Evolutionary conservation across 129 eudicot species (phyloP), one percentile per base, ranked within the genome.

Genomic region (Solidago caesia): DNA sequence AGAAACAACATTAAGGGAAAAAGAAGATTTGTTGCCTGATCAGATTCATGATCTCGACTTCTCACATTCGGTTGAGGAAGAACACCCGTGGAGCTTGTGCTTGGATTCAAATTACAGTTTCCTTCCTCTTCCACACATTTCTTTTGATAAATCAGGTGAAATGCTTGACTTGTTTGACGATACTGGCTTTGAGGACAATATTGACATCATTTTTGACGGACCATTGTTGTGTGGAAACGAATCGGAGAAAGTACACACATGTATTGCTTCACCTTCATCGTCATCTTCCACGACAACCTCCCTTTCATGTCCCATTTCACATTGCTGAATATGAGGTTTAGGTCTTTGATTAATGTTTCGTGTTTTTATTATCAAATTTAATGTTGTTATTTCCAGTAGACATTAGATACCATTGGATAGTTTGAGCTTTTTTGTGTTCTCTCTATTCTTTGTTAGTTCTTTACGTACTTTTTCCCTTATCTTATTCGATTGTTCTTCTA

Each of bases 61-160:
- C 33, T 41, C 77, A 0, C 67, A 44, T 29, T 12, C 81, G 5
- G 68, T 75, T 5, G 88, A 84, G 49, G 67, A 75, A 3, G 91
- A 82, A 21, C 75, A 89, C 75, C 87, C 87, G 1, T 92, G 98
- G 98, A 79, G 81, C 83, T 74, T 87, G 52, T 84, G 86, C 68
- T 48, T 86, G 79, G 94, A 89, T 66, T 33, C 68, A 1, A 80
- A 25, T 5, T 86, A 84, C 74, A 73, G 81, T 47, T 64, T 83
- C 16, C 81, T 87, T 27, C 85, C 83, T 44, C 81, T 87, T n/a
- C 84, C 92, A 41, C 83, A 87, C 71, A 67, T 84, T 25, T 81
- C 85, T 8, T 41, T 74, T 2, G 95, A 86, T 42, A 80, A 75
- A 72, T 61, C 87, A 7, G 76, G 83, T 15, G 91, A 79, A 25